Evolutionary conservation across 352 stramenopile genomes (phyloP), one percentile per base, ranked within the genome.

Genomic region (Phytophthora macrochlamydospora): DNA sequence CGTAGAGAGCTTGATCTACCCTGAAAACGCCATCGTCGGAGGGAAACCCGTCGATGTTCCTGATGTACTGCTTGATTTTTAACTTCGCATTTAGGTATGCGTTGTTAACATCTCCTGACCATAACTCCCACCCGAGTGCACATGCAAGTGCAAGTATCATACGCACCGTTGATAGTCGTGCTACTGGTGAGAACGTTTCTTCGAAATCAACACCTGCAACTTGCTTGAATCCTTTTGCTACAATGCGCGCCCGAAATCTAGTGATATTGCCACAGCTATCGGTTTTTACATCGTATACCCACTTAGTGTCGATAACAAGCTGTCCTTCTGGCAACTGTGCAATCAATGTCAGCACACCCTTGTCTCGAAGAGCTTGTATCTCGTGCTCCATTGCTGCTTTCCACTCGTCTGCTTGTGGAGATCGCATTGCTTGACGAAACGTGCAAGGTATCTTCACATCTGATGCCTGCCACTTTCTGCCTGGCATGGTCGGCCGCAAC

Each of bases 71-170:
- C 45, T 62, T 50, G 18, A 55, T 62, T 45, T 63, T 63, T 8
- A 51, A 29, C 14, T 56, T 56, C 12, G 46, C 46, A 11, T 56
- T 63, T 4, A 63, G 30, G n/a, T 56, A 63, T n/a, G 56, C 56
- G 30, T 55, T 63, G 29, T 63, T 56, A 13, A 63, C 46, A 31
- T 63, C 56, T 28, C 56, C 56, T 28, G 55, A 50, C 37, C 40
- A 46, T 7, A 46, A 6, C 5, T 46, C 14, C 40, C 40, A 46
- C 18, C 40, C 40, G 5, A 46, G 40, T 28, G 40, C 40, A 46
- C 6, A 8, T 8, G 40, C 40, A 8, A 46, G 40, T 46, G 40
- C 40, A 7, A 46, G 14, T 46, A 46, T 14, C 40, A 46, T 7
- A 24, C 40, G 40, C 8, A 46, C 9, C 14, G 40, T 46, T 24